A percentile compares a stretch with the other conserved stretches of the same genome.
These are phyloP conservation scores for Pythium insidiosum DNA, from an alignment of 352 stramenopile species.

Conservation along the genomic window DNA sequence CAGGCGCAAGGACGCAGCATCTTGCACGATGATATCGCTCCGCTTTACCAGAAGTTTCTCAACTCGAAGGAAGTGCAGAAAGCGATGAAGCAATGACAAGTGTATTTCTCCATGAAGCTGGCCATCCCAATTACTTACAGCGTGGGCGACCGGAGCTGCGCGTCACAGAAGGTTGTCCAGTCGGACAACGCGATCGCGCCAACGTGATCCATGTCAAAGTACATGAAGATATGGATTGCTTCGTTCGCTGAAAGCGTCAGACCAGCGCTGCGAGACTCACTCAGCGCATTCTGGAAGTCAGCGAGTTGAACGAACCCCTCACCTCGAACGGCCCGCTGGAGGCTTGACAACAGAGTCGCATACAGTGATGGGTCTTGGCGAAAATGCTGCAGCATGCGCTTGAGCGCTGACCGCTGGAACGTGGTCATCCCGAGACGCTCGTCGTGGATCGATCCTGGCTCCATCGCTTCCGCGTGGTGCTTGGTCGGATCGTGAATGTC, in stretches of 20 bases:
- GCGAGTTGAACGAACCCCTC: too few relatives aligned
- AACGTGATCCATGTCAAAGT: conserved; percentile 61
- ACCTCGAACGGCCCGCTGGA: too few relatives aligned
- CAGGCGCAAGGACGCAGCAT: conserved; percentile 33
- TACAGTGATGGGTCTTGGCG: too few relatives aligned
- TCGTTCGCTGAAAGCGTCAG: too few relatives aligned
- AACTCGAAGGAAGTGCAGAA: conserved; percentile 59
- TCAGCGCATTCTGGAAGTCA: too few relatives aligned
- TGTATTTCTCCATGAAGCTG: too few relatives aligned
- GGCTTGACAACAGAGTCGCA: too few relatives aligned
- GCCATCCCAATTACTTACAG: conserved; percentile 9
- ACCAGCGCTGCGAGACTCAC: too few relatives aligned
- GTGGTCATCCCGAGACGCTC: conserved; percentile 42
- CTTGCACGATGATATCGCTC: conserved; percentile 69
- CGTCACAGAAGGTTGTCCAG: conserved; percentile 31
- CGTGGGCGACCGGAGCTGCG: conserved; percentile 1
- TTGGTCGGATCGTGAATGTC: conserved; percentile 57
- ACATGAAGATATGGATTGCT: conserved; percentile 73
- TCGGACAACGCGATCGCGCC: conserved; percentile 34
- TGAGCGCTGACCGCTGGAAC: conserved; percentile 54
- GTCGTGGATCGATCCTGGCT: conserved; percentile 38
- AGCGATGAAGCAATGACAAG: conserved; percentile 26
- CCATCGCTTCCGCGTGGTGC: conserved; percentile 57
- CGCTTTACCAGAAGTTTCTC: conserved; percentile 67
- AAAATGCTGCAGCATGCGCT: conserved; percentile 23